A percentile compares a stretch with the other conserved stretches of the same genome.
Conservation (phyloP, 2,329 filamentous ascomycete species). For the Torrubiellomyces zombiae region DNA sequence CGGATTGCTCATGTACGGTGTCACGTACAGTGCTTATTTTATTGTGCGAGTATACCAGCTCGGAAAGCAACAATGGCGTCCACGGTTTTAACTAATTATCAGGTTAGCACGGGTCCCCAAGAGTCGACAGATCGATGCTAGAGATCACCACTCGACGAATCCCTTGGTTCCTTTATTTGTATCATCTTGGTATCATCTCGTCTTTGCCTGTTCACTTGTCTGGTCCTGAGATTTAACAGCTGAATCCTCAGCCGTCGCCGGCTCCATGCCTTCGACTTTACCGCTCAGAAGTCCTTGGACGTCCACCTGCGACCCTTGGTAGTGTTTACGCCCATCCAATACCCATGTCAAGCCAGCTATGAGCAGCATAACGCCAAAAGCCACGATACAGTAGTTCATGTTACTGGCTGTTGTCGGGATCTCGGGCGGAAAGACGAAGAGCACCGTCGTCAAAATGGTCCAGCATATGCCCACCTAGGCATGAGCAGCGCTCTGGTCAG, state of each 20-base stretch:
- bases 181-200: no score
- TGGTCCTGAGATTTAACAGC: neutral
- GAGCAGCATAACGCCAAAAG: slow-evolving; percentile 29
- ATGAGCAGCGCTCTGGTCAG: no score
- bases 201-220: neutral
- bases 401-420: slow-evolving; percentile 45
- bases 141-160: no score
- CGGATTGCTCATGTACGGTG: no score
- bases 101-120: no score
- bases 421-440: slow-evolving; percentile 59
- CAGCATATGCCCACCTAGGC: slow-evolving; percentile 38
- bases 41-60: no score
- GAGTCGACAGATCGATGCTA: no score
- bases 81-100: no score
- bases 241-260: neutral
- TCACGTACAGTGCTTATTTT: no score
- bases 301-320: slow-evolving; percentile 18
- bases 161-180: no score
- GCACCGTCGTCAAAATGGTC: slow-evolving; percentile 52
- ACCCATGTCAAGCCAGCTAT: slow-evolving; percentile 28
- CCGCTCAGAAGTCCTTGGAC: slow-evolving; percentile 4
- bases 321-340: slow-evolving; percentile 31
- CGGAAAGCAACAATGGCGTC: no score
- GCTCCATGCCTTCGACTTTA: slow-evolving; percentile 3
- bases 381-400: slow-evolving; percentile 45